phyloP scores from a whole-genome alignment of 768 basidiomycete species.

The Omphalotus guepiniiformis region DNA sequence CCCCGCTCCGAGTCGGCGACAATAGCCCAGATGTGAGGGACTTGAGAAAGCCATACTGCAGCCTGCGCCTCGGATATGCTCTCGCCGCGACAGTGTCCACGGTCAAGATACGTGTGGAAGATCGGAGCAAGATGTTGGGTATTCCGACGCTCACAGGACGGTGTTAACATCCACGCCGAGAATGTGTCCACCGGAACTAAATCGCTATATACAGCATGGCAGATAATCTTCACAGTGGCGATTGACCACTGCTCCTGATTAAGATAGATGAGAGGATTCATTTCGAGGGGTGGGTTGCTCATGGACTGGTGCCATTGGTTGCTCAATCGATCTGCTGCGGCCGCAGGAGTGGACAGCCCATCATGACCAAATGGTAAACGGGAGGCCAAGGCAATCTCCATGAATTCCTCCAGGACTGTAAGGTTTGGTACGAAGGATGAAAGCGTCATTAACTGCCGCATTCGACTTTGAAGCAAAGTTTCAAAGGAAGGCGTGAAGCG shows the following conservation, averaged over 20 bases:
- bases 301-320: neutral
- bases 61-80: slow-evolving; percentile 12
- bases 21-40: slow-evolving; percentile 20
- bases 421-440: neutral
- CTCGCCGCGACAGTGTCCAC: slow-evolving; percentile 14
- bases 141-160: neutral
- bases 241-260: slow-evolving; percentile 36
- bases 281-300: slow-evolving; percentile 10
- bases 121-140: slow-evolving; percentile 31
- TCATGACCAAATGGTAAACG: slow-evolving; percentile 34
- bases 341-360: slow-evolving; percentile 15
- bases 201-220: slow-evolving; percentile 40
- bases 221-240: slow-evolving; percentile 40
- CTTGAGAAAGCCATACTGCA: slow-evolving; percentile 26
- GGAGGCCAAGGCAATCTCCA: slow-evolving; percentile 37
- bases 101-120: slow-evolving; percentile 46
- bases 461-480: neutral
- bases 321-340: neutral
- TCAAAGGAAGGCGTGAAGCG: neutral
- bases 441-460: neutral
- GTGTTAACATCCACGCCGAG: slow-evolving; percentile 33
- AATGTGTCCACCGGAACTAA: slow-evolving; percentile 22
- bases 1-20: slow-evolving; percentile 11
- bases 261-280: slow-evolving; percentile 34
- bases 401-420: slow-evolving; percentile 41